A percentile compares a stretch with the other conserved stretches of the same genome.
Conservation (phyloP, 768 basidiomycete species). For the Rhizopogon vinicolor region DNA sequence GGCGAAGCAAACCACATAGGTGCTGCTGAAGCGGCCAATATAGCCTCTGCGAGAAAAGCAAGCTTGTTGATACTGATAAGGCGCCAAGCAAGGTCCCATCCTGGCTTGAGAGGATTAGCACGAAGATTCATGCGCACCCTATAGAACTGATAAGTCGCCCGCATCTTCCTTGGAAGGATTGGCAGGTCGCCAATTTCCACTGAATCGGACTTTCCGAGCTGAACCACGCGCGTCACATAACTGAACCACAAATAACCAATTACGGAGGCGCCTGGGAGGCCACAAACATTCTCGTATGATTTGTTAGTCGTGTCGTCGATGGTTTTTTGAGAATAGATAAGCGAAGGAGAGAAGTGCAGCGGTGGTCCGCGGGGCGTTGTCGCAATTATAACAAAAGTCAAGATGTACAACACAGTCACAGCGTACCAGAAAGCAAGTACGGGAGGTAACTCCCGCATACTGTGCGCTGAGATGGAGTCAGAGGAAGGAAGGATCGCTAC, state of each 20-base stretch:
- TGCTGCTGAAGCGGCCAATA: conserved; percentile 54
- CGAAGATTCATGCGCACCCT: conserved; percentile 57
- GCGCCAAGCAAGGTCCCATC: conserved; percentile 59
- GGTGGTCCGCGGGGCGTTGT: conserved; percentile 68
- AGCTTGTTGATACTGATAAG: conserved; percentile 53
- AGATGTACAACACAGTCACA: conserved; percentile 43
- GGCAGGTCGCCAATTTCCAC: conserved; percentile 89
- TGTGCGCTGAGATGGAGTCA: conserved; percentile 27
- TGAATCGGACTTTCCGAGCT: conserved; percentile 67
- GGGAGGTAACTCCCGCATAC: conserved; percentile 16
- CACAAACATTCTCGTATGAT: conserved; percentile 75
- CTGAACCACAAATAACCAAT: conserved; percentile 62
- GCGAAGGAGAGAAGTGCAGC: conserved; percentile 65
- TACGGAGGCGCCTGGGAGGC: conserved; percentile 44
- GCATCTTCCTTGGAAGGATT: conserved; percentile 71
- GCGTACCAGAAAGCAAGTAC: conserved; percentile 46
- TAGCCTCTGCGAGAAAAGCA: conserved; percentile 36
- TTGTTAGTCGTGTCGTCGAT: conserved; percentile 53
- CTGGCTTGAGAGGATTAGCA: conserved; percentile 38
- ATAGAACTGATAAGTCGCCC: conserved; percentile 56
- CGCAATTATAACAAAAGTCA: conserved; percentile 38
- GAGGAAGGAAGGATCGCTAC: conserved; percentile 56
- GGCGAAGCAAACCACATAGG: conserved; percentile 61
- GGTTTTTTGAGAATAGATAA: conserved; percentile 72
- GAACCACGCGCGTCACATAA: conserved; percentile 84